These are phyloP conservation scores for Exophiala xenobiotica DNA, from an alignment of 2,329 filamentous ascomycete genomes.

Conservation along the genomic window DNA sequence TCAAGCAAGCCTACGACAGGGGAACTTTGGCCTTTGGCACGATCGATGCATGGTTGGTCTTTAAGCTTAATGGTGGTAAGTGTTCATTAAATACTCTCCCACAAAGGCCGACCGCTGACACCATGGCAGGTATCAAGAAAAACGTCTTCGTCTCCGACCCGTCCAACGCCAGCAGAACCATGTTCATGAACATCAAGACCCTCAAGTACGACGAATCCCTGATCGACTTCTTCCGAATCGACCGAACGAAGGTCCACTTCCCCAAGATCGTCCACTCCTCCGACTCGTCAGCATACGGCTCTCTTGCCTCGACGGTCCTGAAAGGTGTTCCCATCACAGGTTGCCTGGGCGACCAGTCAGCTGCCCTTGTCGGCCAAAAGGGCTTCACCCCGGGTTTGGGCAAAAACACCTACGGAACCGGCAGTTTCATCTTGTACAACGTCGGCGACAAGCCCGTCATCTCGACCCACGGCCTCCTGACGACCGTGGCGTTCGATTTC, in stretches of 20 bases:
- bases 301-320: slow-evolving; percentile 63
- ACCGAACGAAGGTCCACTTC: slow-evolving; percentile 67
- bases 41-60: slow-evolving; percentile 84
- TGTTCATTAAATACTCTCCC: too few relatives aligned
- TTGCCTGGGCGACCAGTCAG: slow-evolving; percentile 82
- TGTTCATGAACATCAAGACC: slow-evolving; percentile 88
- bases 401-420: slow-evolving; percentile 90
- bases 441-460: slow-evolving; percentile 82
- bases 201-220: slow-evolving; percentile 76
- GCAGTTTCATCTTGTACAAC: slow-evolving; percentile 87
- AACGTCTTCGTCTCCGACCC: slow-evolving; percentile 79
- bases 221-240: slow-evolving; percentile 75
- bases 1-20: slow-evolving; percentile 72
- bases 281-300: slow-evolving; percentile 69
- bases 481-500: slow-evolving; percentile 86
- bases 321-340: slow-evolving; percentile 74
- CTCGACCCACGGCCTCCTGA: slow-evolving; percentile 76
- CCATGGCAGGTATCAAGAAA: slow-evolving; percentile 51
- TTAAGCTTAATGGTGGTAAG: slow-evolving; percentile 70
- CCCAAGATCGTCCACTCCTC: slow-evolving; percentile 85
- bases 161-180: slow-evolving; percentile 84
- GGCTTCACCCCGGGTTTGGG: slow-evolving; percentile 78
- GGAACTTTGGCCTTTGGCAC: slow-evolving; percentile 79
- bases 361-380: slow-evolving; percentile 80
- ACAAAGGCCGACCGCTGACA: too few relatives aligned